Evolutionary conservation across 176 grass and related monocot species (phyloP).

Genomic region (Olyra latifolia): DNA sequence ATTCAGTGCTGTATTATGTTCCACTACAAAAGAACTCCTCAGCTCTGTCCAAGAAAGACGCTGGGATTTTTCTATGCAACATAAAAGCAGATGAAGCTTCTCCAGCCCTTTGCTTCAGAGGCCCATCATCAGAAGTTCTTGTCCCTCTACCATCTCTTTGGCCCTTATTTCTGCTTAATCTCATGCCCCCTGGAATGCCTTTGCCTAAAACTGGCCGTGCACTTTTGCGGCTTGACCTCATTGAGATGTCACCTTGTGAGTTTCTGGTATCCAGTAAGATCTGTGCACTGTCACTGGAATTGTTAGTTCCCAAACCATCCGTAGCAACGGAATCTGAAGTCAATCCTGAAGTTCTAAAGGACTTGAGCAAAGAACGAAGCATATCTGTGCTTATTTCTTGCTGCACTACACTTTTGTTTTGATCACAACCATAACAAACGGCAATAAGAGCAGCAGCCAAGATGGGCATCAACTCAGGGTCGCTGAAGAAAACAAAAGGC

Average conservation of each 20-base stretch:
- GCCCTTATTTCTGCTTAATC: constrained; percentile 58
- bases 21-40: constrained; percentile 82
- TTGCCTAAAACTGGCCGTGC: constrained; percentile 50
- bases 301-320: constrained; percentile 45
- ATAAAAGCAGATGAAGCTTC: constrained; percentile 70
- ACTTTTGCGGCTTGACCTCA: constrained; percentile 64
- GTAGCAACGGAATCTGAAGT: constrained; percentile 37
- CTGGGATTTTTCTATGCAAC: constrained; percentile 84
- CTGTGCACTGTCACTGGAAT: constrained; percentile 47
- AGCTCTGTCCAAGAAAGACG: constrained; percentile 84
- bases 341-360: constrained; percentile 52
- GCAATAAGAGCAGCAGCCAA: constrained; percentile 81
- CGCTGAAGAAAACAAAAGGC: constrained; percentile 94
- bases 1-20: constrained; percentile 17
- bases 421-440: constrained; percentile 87
- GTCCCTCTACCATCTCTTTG: constrained; percentile 70
- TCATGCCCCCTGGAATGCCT: constrained; percentile 48
- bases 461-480: constrained; percentile 82
- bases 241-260: constrained; percentile 46
- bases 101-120: constrained; percentile 61
- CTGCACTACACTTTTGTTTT: constrained; percentile 81
- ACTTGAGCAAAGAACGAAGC: constrained; percentile 74
- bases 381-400: constrained; percentile 97
- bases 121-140: constrained; percentile 57
- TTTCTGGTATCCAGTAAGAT: constrained; percentile 53